A percentile compares a stretch with the other conserved stretches of the same genome.
phyloP scores from a whole-genome alignment of 352 stramenopile species.

The Pythium rishiriense region DNA sequence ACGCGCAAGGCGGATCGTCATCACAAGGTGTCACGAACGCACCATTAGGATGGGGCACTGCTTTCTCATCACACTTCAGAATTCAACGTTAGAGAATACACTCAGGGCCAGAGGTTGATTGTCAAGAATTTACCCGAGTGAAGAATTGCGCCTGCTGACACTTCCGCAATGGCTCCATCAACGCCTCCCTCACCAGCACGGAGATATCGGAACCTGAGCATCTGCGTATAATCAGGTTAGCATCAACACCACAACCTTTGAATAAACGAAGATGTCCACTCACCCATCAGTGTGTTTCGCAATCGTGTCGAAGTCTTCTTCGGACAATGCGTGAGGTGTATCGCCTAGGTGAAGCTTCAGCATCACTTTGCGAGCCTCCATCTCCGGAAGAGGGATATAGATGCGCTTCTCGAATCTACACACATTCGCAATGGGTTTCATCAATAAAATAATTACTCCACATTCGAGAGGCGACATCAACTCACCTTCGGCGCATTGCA shows the following conservation, averaged over 20 bases:
- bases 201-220: slow-evolving; percentile 97
- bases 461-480: not conserved
- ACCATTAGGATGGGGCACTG: slow-evolving; percentile 53
- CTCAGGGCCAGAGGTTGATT: no score
- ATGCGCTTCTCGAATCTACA: slow-evolving; percentile 98
- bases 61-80: slow-evolving; percentile 78
- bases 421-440: not conserved
- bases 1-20: slow-evolving; percentile 80
- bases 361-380: slow-evolving; percentile 92
- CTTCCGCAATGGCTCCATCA: slow-evolving; percentile 97
- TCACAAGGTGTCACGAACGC: slow-evolving; percentile 80
- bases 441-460: not conserved
- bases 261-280: slow-evolving; percentile 1
- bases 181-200: slow-evolving; percentile 95
- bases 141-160: slow-evolving; percentile 97
- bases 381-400: slow-evolving; percentile 97
- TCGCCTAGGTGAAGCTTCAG: slow-evolving; percentile 97
- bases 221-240: slow-evolving; percentile 28
- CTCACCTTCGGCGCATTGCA: slow-evolving; percentile 93
- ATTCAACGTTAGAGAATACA: not conserved
- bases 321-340: slow-evolving; percentile 92
- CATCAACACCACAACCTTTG: not conserved
- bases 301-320: slow-evolving; percentile 94
- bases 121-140: slow-evolving; percentile 41
- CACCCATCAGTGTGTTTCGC: slow-evolving; percentile 93